A percentile compares a stretch with the other conserved stretches of the same genome.
Evolutionary conservation across 2,329 filamentous ascomycete species (phyloP).

Genomic region (Claviceps quebecensis): DNA sequence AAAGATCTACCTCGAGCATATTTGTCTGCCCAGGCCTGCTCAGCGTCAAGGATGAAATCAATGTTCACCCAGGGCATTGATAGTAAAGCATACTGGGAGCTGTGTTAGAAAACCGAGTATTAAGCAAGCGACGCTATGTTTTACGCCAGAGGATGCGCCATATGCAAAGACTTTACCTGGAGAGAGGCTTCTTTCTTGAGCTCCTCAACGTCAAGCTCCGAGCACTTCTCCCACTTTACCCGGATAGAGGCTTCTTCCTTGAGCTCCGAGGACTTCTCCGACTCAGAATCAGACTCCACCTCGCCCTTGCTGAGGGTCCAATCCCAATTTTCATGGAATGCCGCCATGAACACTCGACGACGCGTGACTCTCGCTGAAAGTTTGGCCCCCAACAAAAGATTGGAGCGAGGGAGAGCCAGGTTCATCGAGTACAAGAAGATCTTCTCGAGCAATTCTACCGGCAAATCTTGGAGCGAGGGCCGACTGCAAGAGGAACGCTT

Average conservation of each 20-base stretch:
- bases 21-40: conserved; percentile 31
- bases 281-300: background rate
- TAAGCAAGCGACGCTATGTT: background rate
- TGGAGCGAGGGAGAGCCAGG: conserved; percentile 30
- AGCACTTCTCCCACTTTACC: conserved; percentile 17
- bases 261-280: background rate
- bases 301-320: conserved; percentile 18
- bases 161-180: conserved; percentile 24
- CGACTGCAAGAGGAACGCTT: conserved; percentile 13
- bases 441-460: conserved; percentile 37
- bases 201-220: too few relatives aligned
- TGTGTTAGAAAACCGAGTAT: background rate
- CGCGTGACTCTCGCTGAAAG: conserved; percentile 29
- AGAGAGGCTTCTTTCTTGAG: conserved; percentile 25
- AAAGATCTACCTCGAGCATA: conserved; percentile 21
- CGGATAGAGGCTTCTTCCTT: conserved; percentile 29
- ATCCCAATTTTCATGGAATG: conserved; percentile 26
- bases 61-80: conserved; percentile 29
- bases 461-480: conserved; percentile 23
- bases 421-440: conserved; percentile 39
- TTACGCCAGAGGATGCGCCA: background rate
- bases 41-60: conserved; percentile 31
- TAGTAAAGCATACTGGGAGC: conserved; percentile 27
- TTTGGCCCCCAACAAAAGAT: conserved; percentile 28
- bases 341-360: conserved; percentile 22